Percentiles rank a stretch among this genome's conserved stretches.
phyloP scores from a whole-genome alignment of 176 grass and related monocot genomes.

The Ensete ventricosum region DNA sequence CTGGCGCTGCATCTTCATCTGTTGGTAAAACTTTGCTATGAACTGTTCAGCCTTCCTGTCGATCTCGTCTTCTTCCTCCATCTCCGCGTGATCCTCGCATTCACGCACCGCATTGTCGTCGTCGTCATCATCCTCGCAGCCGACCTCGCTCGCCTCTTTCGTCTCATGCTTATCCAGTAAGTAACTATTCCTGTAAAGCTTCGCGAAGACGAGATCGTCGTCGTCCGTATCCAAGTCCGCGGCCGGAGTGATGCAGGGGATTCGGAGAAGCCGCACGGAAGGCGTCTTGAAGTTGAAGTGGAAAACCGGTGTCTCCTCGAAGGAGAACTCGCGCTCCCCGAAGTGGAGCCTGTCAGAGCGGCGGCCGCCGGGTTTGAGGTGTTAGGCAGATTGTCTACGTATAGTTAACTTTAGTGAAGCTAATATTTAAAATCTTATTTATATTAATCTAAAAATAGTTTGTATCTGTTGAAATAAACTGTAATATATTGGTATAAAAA shows the following conservation, averaged over 20 bases:
- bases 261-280: conserved; percentile 40
- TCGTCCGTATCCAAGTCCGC: conserved; percentile 21
- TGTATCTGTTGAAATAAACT: too few relatives aligned
- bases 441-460: too few relatives aligned
- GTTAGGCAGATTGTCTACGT: too few relatives aligned
- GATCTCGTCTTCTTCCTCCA: conserved; percentile 36
- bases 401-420: too few relatives aligned
- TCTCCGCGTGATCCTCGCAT: not conserved
- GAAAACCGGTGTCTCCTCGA: conserved; percentile 73
- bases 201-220: conserved; percentile 31
- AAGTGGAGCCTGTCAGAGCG: conserved; percentile 22
- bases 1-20: conserved; percentile 6
- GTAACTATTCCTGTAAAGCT: conserved; percentile 25
- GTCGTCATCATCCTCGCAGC: not conserved
- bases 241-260: conserved; percentile 53
- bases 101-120: not conserved
- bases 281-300: conserved; percentile 60
- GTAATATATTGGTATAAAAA: too few relatives aligned
- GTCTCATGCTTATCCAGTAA: not conserved
- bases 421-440: too few relatives aligned
- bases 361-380: not conserved
- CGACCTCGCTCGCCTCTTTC: conserved; percentile 6
- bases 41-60: conserved; percentile 42
- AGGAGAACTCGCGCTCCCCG: conserved; percentile 73
- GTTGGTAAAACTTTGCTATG: conserved; percentile 1